Base-by-base conservation (phyloP, 805 yeast genomes). In the Candida schatavii region DNA sequence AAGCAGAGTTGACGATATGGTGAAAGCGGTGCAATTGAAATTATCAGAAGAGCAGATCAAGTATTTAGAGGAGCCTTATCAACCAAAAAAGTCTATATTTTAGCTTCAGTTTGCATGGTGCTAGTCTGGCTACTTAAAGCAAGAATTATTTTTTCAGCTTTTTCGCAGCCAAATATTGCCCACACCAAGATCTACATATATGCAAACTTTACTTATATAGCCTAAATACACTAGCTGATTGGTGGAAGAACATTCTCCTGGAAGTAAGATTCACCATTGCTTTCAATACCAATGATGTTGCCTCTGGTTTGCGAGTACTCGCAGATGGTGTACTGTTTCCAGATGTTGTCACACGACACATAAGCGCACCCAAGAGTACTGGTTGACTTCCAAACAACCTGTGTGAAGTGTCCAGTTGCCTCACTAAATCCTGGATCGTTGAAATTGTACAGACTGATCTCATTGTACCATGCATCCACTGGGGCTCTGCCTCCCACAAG, bases 391-490 rank as follows among this genome's bases (percentile, higher is more conserved):
- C 95, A 85, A 20, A 85, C 76, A 26, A 84, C 55, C 63, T 85
- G 91, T 13, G 91, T 84, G 68, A 85, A 85, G 58, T 85, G 95
- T 42, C 91, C 91, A 34, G 89, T 79, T 10, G 64, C 70, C 42
- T 63, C 69, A 42, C 71, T 71, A 50, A 63, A 69, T 43, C 78
- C 81, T 22, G 81, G 78, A 39, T 74, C 61, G 36, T 62, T 55
- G 64, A 61, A 84, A 61, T 77, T 65, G 64, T 83, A 85, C 40
- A 58, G 45, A 9, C 53, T 43, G 49, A 81, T 83, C 67, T 85
- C 91, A 45, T 68, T 61, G 63, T 85, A 85, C 93, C 93, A 85
- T 32, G 84, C 80, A 46, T 81, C 83, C 30, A 83, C 85, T 2
- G 88, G 85, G 17, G 49, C 41, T 22, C 70, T 55, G 23, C 77